A percentile compares a stretch with the other conserved stretches of the same genome.
Evolutionary conservation across 2,329 filamentous ascomycete genomes (phyloP).

Genomic region (Colletotrichum neosansevieriae): DNA sequence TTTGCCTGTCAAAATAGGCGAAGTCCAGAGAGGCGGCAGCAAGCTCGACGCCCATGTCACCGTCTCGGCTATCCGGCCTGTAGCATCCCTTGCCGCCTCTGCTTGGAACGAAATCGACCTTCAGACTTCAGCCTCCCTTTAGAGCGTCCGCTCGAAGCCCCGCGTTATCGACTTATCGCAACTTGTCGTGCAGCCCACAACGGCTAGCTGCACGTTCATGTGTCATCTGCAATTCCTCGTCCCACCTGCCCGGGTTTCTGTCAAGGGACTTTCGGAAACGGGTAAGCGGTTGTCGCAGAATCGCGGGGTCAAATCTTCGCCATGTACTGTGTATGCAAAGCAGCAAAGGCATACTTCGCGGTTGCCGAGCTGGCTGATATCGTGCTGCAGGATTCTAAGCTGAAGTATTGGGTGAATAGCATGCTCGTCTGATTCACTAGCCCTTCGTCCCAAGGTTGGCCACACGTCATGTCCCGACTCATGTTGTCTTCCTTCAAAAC

Average conservation of each 20-base stretch:
- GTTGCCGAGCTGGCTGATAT: background rate
- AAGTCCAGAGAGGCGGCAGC: constrained; percentile 1
- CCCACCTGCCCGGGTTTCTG: constrained; percentile 4
- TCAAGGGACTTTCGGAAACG: constrained; percentile 10
- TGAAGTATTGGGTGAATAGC: background rate
- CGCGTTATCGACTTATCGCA: constrained; percentile 20
- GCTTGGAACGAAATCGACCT: constrained; percentile 18
- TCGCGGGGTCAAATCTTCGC: constrained; percentile 10
- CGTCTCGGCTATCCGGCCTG: constrained; percentile 15
- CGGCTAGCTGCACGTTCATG: constrained; percentile 2
- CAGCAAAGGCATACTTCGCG: too few species aligned
- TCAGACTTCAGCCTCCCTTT: constrained; percentile 9
- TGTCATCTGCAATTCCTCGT: constrained; percentile 2
- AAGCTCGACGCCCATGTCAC: constrained; percentile 10
- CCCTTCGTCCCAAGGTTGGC: background rate
- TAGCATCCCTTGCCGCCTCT: constrained; percentile 20
- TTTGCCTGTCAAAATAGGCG: constrained; percentile 12
- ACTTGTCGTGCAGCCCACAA: constrained; percentile 20
- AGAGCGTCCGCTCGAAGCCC: constrained; percentile 12
- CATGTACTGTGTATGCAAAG: background rate
- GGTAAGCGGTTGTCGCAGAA: background rate
- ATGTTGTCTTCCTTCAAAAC: constrained; percentile 16
- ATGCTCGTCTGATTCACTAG: too few species aligned
- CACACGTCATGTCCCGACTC: background rate
- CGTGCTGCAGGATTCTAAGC: background rate